These are phyloP conservation scores for Trichoderma erinaceum DNA, from an alignment of 495 filamentous ascomycete species.

Conservation along the genomic window DNA sequence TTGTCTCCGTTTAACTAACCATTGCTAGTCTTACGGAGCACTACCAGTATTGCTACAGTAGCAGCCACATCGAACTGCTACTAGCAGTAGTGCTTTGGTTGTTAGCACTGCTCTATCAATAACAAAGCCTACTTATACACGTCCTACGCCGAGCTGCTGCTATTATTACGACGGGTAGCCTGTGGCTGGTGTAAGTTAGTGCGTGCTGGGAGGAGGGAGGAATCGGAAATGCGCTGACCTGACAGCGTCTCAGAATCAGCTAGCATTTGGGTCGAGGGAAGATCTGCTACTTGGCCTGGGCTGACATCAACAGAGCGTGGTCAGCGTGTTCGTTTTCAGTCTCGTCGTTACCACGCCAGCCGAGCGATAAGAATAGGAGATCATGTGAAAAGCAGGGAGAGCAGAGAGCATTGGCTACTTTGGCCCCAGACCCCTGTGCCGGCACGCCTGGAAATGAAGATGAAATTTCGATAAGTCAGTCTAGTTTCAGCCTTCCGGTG, in stretches of 20 bases:
- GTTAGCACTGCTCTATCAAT: too few relatives aligned
- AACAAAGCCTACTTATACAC: too few relatives aligned
- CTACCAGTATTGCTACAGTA: too few relatives aligned
- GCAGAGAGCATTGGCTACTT: background rate
- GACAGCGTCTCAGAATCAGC: constrained; percentile 8
- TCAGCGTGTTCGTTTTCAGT: constrained; percentile 3
- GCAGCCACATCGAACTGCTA: background rate
- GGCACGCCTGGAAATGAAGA: background rate
- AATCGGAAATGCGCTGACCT: constrained; percentile 2
- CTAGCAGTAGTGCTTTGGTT: background rate
- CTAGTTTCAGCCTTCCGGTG: background rate
- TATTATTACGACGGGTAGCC: too few relatives aligned
- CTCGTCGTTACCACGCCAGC: background rate
- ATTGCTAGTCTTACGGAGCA: background rate
- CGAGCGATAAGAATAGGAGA: constrained; percentile 14
- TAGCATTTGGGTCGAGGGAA: constrained; percentile 7
- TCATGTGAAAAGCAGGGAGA: constrained; percentile 9
- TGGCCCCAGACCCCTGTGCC: background rate
- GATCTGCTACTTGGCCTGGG: constrained; percentile 10
- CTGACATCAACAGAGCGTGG: constrained; percentile 7
- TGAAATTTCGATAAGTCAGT: background rate
- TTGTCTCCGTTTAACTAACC: background rate
- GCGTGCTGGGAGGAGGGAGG: background rate
- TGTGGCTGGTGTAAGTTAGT: too few relatives aligned
- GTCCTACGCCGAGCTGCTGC: too few relatives aligned